A percentile compares a stretch with the other conserved stretches of the same genome.
phyloP scores from a whole-genome alignment of 345 rosid genomes.

The Bruguiera gymnorhiza region DNA sequence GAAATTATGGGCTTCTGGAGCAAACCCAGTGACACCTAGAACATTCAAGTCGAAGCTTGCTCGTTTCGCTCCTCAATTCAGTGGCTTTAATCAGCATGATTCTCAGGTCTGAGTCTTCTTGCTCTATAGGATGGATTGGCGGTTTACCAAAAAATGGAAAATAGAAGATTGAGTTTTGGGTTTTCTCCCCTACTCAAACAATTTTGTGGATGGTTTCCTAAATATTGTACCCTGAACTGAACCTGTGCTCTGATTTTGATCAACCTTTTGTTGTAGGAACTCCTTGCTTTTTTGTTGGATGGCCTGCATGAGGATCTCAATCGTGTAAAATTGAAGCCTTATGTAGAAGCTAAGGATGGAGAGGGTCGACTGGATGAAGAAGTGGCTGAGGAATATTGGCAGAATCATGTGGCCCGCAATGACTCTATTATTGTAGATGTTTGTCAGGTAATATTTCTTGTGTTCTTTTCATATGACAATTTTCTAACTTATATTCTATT shows the following conservation, averaged over 20 bases:
- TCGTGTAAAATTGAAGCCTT: conserved; percentile 87
- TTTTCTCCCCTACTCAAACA: conserved; percentile 2
- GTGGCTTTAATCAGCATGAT: conserved; percentile 98
- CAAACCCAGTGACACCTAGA: conserved; percentile 76
- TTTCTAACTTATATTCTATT: not conserved
- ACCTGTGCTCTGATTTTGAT: conserved; percentile 7
- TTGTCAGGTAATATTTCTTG: conserved; percentile 56
- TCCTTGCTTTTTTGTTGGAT: conserved; percentile 90
- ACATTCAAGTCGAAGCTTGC: conserved; percentile 92
- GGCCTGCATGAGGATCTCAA: conserved; percentile 98
- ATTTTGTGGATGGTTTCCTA: conserved; percentile 12
- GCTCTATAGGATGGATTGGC: conserved; percentile 2
- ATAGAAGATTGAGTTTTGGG: conserved; percentile 15
- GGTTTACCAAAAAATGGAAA: too few relatives aligned
- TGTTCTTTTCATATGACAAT: not conserved
- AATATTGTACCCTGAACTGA: conserved; percentile 27
- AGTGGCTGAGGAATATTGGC: conserved; percentile 96
- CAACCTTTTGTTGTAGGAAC: conserved; percentile 50
- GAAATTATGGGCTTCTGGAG: conserved; percentile 94
- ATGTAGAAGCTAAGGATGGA: conserved; percentile 83
- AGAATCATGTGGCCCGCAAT: conserved; percentile 83
- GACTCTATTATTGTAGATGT: conserved; percentile 83
- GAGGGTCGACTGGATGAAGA: conserved; percentile 78
- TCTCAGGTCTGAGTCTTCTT: conserved; percentile 72
- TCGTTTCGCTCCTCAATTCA: conserved; percentile 93